phyloP scores from a whole-genome alignment of 2,329 filamentous ascomycete species.

The Diaporthe eres region DNA sequence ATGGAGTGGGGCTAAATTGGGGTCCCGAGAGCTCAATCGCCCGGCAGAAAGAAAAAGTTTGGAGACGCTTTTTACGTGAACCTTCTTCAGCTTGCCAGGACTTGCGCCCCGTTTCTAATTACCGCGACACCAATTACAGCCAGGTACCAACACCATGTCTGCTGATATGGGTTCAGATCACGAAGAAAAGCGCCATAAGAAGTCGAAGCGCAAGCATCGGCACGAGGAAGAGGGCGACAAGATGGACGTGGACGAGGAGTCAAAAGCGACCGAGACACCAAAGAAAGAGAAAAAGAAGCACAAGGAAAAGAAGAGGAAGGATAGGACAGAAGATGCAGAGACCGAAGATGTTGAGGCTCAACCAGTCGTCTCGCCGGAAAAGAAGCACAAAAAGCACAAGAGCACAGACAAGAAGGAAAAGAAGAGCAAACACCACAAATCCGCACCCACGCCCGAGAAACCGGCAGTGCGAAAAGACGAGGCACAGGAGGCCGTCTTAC shows the following conservation, averaged over 20 bases:
- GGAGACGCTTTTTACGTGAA: constrained; percentile 1
- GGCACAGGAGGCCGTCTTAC: constrained; percentile 52
- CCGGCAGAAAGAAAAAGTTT: constrained; percentile 42
- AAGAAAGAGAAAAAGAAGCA: constrained; percentile 48
- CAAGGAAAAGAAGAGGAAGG: constrained; percentile 50
- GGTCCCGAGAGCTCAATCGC: constrained; percentile 2
- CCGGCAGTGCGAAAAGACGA: neutral
- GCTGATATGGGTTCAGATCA: constrained; percentile 39
- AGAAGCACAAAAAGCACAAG: constrained; percentile 38
- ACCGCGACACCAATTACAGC: neutral
- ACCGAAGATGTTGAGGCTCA: constrained; percentile 43
- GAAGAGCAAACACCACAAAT: constrained; percentile 42
- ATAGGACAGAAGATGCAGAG: constrained; percentile 47
- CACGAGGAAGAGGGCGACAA: constrained; percentile 40
- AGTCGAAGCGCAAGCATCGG: constrained; percentile 43
- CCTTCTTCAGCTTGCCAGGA: neutral
- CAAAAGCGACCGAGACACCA: constrained; percentile 26
- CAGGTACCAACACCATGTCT: constrained; percentile 26
- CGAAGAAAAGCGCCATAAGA: constrained; percentile 40
- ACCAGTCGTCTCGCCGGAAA: constrained; percentile 28
- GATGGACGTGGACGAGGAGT: constrained; percentile 40
- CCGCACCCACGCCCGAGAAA: constrained; percentile 21
- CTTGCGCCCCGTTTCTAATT: neutral
- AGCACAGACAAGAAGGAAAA: constrained; percentile 47
- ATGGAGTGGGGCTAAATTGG: constrained; percentile 23